Conservation (phyloP, 176 grass and related monocot genomes). For the Olyra latifolia region DNA sequence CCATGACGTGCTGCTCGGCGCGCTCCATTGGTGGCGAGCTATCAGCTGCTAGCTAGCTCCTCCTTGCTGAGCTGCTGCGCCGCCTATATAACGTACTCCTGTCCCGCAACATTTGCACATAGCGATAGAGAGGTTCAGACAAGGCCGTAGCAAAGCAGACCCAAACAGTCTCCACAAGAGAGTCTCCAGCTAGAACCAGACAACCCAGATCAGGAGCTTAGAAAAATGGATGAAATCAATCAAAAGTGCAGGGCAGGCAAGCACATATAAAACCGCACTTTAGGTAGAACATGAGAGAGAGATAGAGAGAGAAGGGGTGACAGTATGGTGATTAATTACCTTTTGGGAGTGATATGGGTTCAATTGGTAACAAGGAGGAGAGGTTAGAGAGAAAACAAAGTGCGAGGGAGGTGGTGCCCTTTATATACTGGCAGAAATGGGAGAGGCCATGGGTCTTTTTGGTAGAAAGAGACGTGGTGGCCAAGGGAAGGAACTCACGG, state of each 20-base stretch:
- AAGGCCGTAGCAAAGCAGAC: neutral
- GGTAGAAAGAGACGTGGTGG: slow-evolving; percentile 56
- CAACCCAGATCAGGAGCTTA: neutral
- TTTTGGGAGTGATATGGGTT: slow-evolving; percentile 22
- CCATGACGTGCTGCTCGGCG: slow-evolving; percentile 46
- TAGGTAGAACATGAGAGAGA: neutral
- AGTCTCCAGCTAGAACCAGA: neutral
- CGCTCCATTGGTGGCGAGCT: slow-evolving; percentile 28
- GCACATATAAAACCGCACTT: neutral
- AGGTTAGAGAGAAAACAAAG: slow-evolving; percentile 29
- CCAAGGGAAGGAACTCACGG: slow-evolving; percentile 28
- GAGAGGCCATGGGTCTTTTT: slow-evolving; percentile 29
- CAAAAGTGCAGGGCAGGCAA: neutral
- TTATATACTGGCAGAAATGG: slow-evolving; percentile 39
- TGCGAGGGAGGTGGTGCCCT: slow-evolving; percentile 21
- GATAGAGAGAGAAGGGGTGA: neutral
- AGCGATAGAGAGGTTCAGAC: neutral
- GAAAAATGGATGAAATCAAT: neutral
- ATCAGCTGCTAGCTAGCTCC: neutral
- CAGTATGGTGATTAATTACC: slow-evolving; percentile 24
- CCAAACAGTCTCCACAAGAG: neutral
- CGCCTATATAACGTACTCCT: neutral
- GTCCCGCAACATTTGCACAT: slow-evolving; percentile 30
- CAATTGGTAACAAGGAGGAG: neutral
- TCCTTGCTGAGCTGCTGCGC: neutral